These are phyloP conservation scores for Sporodiniella umbellata DNA, from an alignment of 371 early-diverging fungal genomes.

Conservation along the genomic window DNA sequence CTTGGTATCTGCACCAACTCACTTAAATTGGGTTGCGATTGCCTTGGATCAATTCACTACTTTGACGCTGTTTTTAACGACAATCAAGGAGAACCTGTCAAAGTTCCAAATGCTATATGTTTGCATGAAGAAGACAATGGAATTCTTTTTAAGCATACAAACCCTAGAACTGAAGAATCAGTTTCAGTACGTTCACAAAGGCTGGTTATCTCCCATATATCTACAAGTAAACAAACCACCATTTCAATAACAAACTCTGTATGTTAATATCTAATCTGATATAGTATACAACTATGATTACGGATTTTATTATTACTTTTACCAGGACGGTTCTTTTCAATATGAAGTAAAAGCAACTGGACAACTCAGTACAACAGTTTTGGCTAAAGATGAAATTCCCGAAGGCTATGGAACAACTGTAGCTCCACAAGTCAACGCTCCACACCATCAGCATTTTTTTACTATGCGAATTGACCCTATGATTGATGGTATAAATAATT, in stretches of 20 bases:
- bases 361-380: constrained; percentile 47
- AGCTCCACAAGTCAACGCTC: constrained; percentile 53
- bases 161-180: constrained; percentile 46
- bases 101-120: constrained; percentile 51
- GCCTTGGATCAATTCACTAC: constrained; percentile 55
- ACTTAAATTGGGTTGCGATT: constrained; percentile 47
- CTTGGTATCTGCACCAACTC: constrained; percentile 48
- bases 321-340: constrained; percentile 55
- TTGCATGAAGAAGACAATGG: constrained; percentile 56
- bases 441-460: constrained; percentile 55
- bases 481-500: constrained; percentile 49
- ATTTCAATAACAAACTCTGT: background rate
- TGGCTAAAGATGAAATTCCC: constrained; percentile 50
- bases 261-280: background rate
- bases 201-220: constrained; percentile 51
- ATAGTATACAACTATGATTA: constrained; percentile 55
- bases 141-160: constrained; percentile 54
- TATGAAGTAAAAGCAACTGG: constrained; percentile 59
- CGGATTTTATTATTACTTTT: constrained; percentile 55
- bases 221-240: constrained; percentile 31
- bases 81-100: constrained; percentile 44
- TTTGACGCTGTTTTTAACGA: constrained; percentile 53
- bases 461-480: constrained; percentile 55
- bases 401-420: constrained; percentile 43
- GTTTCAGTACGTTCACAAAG: constrained; percentile 50